Percentiles rank a stretch among this genome's conserved stretches.
Conservation (phyloP, 2,329 filamentous ascomycete species). For the Nemania diffusa region DNA sequence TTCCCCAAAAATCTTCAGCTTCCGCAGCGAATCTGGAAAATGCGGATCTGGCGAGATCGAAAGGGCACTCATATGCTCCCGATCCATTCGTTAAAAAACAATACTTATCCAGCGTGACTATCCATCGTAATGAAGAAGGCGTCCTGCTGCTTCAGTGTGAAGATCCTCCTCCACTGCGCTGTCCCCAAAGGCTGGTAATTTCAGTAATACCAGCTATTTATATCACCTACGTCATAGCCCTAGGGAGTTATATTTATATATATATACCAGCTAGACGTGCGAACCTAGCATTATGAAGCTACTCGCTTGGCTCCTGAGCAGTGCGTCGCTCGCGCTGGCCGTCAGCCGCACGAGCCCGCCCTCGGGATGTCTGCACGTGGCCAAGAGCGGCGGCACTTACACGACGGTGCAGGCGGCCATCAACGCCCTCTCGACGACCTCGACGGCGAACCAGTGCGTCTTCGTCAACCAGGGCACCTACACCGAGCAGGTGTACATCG, state of each 20-base stretch:
- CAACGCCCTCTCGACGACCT: constrained; percentile 64
- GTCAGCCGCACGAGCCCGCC: constrained; percentile 54
- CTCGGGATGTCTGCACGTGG: constrained; percentile 61
- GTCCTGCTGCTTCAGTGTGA: neutral
- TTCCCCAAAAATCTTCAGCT: constrained; percentile 11
- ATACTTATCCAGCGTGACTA: constrained; percentile 1
- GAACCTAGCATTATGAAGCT: constrained; percentile 25
- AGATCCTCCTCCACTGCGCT: neutral
- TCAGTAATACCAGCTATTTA: neutral
- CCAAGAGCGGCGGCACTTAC: constrained; percentile 52
- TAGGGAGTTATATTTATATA: neutral
- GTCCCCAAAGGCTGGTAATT: constrained; percentile 2
- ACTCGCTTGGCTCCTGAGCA: constrained; percentile 17
- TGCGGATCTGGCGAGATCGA: neutral
- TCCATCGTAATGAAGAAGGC: neutral
- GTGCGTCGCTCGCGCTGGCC: constrained; percentile 40
- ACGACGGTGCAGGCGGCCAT: constrained; percentile 65
- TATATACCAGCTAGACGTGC: neutral
- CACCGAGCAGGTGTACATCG: constrained; percentile 68
- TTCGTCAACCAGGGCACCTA: constrained; percentile 72
- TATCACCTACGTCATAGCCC: neutral
- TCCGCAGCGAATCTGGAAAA: constrained; percentile 35
- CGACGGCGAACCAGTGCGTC: constrained; percentile 62
- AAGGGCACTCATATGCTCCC: neutral
- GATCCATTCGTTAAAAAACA: constrained; percentile 1